Conservation (phyloP, 371 early-diverging fungal genomes). For the Vavraia culicis region DNA sequence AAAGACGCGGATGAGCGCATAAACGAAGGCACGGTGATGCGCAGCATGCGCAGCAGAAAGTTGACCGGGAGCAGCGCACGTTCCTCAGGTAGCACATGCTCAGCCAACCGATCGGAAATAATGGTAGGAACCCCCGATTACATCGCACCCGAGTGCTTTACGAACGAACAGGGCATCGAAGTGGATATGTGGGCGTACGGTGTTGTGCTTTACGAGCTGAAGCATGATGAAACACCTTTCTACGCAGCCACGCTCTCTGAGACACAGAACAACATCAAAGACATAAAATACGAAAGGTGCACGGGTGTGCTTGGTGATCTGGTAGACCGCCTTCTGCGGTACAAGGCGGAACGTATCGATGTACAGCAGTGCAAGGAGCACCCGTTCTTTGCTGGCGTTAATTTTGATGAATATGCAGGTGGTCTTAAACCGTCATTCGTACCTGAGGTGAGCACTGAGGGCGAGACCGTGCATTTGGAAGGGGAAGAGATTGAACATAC, state of each 20-base stretch:
- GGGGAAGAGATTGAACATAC: too few relatives aligned
- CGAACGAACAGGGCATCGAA: conserved; percentile 48
- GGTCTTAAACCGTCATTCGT: too few relatives aligned
- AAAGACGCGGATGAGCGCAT: conserved; percentile 43
- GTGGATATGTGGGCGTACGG: conserved; percentile 92
- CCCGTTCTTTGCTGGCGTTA: conserved; percentile 60
- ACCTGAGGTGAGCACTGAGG: too few relatives aligned
- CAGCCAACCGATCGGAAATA: conserved; percentile 49
- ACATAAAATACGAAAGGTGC: conserved; percentile 26
- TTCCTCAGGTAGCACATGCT: too few relatives aligned
- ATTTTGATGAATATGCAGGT: conserved; percentile 44
- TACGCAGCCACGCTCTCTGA: conserved; percentile 72
- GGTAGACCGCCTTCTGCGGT: conserved; percentile 38
- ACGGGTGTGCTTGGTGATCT: conserved; percentile 35
- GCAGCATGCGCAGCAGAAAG: too few relatives aligned
- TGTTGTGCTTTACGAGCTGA: conserved; percentile 77
- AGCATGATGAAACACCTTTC: conserved; percentile 74
- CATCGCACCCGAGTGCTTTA: conserved; percentile 72
- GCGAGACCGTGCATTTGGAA: too few relatives aligned
- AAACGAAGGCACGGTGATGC: too few relatives aligned
- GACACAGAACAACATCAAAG: conserved; percentile 56
- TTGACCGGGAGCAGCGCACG: too few relatives aligned
- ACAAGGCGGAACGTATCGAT: conserved; percentile 46
- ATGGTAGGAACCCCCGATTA: conserved; percentile 85
- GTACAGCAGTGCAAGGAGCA: conserved; percentile 58